Evolutionary conservation across 2,329 filamentous ascomycete genomes (phyloP).

Genomic region (Rugonectria rugulosa): DNA sequence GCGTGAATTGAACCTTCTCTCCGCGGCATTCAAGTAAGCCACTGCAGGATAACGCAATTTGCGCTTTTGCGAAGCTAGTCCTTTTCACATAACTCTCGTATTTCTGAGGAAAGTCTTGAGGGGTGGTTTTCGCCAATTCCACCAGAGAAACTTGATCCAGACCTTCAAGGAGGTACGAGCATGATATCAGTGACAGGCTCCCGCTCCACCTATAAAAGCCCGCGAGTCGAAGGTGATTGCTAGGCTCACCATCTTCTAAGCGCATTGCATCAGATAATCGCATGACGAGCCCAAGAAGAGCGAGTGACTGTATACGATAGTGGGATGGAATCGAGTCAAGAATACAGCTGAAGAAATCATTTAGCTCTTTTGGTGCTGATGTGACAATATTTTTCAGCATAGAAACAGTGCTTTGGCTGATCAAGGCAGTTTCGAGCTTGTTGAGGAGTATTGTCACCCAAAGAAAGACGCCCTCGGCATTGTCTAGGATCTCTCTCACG

Average conservation of each 20-base stretch:
- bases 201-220: too few species aligned
- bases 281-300: too few species aligned
- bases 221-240: too few species aligned
- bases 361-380: too few species aligned
- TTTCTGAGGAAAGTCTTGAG: not conserved
- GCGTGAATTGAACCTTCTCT: not conserved
- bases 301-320: too few species aligned
- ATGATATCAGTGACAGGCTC: not conserved
- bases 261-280: too few species aligned
- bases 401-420: not conserved
- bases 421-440: not conserved
- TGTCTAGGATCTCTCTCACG: too few species aligned
- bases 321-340: too few species aligned
- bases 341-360: too few species aligned
- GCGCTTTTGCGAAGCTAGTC: not conserved
- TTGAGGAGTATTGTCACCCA: not conserved
- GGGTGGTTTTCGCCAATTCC: not conserved
- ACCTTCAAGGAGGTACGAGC: not conserved
- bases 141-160: not conserved
- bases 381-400: not conserved
- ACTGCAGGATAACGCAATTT: not conserved
- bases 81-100: not conserved
- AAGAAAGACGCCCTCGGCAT: too few species aligned
- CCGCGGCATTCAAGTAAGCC: too few species aligned
- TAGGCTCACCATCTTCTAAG: too few species aligned